Evolutionary conservation across 345 rosid species (phyloP), one percentile per base, ranked within the genome.

Genomic region (Physaria fendleri): DNA sequence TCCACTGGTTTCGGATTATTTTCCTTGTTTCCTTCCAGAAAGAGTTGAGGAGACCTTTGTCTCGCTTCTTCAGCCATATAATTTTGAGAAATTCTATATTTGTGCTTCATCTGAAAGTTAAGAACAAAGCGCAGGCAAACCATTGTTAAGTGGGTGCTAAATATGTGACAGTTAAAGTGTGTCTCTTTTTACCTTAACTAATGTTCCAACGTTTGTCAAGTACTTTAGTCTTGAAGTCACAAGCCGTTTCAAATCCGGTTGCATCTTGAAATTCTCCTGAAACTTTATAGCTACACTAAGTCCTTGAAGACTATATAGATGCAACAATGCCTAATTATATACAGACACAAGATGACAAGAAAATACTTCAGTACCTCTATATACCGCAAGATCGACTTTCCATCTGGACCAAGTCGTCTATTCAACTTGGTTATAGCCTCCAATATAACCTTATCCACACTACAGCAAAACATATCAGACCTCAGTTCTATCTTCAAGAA

Each of bases 401-500:
- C 69, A 42, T 88, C 96, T 68, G 88, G 84, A 78, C 90, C 95
- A 74, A 67, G 58, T 7, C 81, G 79, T 70, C 66, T 88, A 71
- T 79, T 78, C 86, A 79, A 69, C 56, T 70, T 73, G n/a, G 82
- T 62, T 50, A 91, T 78, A 29, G 90, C 83, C 65, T 91, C 95
- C 41, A 84, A 32, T 38, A 91, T 79, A 43, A 82, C 71, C 55
- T 75, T 78, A 41, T 85, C 96, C 88, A 85, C 75, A 78, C 98
- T 88, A 65, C 76, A 62, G 46, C n/a, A 61, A 76, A 76, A 73
- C 21, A 66, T 15, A 37, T 8, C 14, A 70, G 4, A 46, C 16
- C 65, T 64, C 59, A 63, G 11, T 32, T 15, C 13, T 4, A 18
- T 44, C 47, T 56, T 64, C 27, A 53, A 34, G n/a, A 39, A 63